Conservation (phyloP, 2,329 filamentous ascomycete species). For the Alternaria rosae region DNA sequence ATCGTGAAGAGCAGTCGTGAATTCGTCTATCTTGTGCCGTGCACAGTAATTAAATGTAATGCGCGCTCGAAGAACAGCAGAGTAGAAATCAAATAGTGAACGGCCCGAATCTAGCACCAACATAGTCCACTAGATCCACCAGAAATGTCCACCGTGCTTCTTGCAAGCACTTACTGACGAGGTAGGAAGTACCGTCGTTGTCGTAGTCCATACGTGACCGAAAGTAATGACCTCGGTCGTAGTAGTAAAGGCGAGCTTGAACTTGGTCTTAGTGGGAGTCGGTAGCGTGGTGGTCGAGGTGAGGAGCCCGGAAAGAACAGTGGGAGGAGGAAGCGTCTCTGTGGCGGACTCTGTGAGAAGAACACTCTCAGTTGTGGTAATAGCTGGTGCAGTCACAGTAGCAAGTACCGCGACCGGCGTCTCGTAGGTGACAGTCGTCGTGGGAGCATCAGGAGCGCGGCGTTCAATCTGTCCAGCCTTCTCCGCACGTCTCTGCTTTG, state of each 20-base stretch:
- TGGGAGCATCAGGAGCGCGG: slow-evolving; percentile 48
- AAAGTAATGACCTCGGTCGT: slow-evolving; percentile 47
- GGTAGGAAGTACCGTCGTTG: slow-evolving; percentile 47
- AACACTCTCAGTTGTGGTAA: slow-evolving; percentile 40
- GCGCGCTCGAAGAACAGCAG: slow-evolving; percentile 1
- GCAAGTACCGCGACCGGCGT: slow-evolving; percentile 41
- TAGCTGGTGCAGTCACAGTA: slow-evolving; percentile 37
- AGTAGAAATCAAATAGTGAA: not conserved
- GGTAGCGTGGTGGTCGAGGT: slow-evolving; percentile 47
- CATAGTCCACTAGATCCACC: slow-evolving; percentile 2
- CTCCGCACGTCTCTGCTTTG: slow-evolving; percentile 39
- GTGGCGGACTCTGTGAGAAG: slow-evolving; percentile 33
- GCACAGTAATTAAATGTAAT: not conserved
- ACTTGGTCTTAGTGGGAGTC: slow-evolving; percentile 45
- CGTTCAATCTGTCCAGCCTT: slow-evolving; percentile 32
- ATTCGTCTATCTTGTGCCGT: not conserved
- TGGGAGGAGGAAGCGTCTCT: slow-evolving; percentile 45
- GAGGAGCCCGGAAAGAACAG: slow-evolving; percentile 45
- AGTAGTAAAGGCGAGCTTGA: slow-evolving; percentile 34
- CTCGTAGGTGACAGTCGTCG: slow-evolving; percentile 41
- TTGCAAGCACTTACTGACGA: slow-evolving; percentile 47
- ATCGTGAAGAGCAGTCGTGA: not conserved
- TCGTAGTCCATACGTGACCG: slow-evolving; percentile 44
- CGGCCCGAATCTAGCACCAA: not conserved
- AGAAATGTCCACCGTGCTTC: slow-evolving; percentile 42